phyloP scores from a whole-genome alignment of 257 asterid species.

The Verbascum thapsus region DNA sequence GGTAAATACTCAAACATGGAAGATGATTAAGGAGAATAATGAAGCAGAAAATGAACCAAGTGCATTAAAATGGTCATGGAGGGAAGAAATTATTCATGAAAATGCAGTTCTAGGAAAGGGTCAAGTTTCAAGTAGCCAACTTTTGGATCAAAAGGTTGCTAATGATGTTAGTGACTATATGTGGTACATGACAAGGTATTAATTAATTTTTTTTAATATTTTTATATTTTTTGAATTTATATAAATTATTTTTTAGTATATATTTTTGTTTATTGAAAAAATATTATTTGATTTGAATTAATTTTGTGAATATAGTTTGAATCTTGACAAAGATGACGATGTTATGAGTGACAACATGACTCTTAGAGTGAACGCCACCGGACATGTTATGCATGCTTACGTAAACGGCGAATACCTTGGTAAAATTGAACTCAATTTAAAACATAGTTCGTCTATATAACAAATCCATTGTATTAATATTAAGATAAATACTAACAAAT shows the following conservation, averaged over 20 bases:
- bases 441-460: too few relatives aligned
- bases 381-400: conserved; percentile 58
- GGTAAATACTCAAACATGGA: conserved; percentile 66
- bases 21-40: conserved; percentile 43
- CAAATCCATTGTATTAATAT: too few relatives aligned
- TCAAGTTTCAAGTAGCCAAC: conserved; percentile 27
- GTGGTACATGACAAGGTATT: conserved; percentile 93
- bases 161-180: conserved; percentile 63
- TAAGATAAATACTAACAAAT: too few relatives aligned
- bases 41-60: conserved; percentile 41
- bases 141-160: conserved; percentile 52
- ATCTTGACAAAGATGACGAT: conserved; percentile 43
- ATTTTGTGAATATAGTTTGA: conserved; percentile 37
- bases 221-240: not conserved
- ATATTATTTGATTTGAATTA: too few relatives aligned
- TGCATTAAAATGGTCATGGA: conserved; percentile 63
- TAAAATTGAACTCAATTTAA: too few relatives aligned
- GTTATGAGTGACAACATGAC: conserved; percentile 51
- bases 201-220: not conserved
- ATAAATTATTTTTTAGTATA: not conserved
- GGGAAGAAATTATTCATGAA: conserved; percentile 36
- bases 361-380: conserved; percentile 52
- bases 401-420: conserved; percentile 67
- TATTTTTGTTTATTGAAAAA: not conserved
- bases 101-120: conserved; percentile 44